Percentiles rank a stretch among this genome's conserved stretches.
phyloP scores from a whole-genome alignment of 2,329 filamentous ascomycete species.

The Exophiala calicioides region DNA sequence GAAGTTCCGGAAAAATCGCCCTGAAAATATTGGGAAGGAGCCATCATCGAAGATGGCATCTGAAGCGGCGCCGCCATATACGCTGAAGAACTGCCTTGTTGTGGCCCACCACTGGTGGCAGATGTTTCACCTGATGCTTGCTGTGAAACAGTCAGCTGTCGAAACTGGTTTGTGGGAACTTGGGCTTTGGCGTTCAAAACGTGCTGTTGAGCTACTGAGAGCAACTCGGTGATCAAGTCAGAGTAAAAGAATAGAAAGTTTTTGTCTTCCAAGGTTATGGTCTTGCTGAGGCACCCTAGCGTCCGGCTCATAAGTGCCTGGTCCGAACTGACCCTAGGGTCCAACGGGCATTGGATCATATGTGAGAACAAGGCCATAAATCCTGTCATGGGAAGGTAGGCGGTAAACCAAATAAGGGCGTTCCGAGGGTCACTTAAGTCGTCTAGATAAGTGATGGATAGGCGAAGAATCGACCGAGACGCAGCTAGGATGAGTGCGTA shows the following conservation, averaged over 20 bases:
- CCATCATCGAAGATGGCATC: background rate
- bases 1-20: background rate
- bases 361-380: constrained; percentile 14
- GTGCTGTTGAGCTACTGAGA: background rate
- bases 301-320: constrained; percentile 7
- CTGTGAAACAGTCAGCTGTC: too few species aligned
- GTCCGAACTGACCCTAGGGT: constrained; percentile 5
- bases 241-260: background rate
- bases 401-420: constrained; percentile 11
- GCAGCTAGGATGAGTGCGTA: constrained; percentile 14
- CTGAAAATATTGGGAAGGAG: background rate
- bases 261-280: constrained; percentile 2
- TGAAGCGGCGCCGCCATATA: background rate
- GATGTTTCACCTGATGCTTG: too few species aligned
- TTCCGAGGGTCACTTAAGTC: constrained; percentile 5
- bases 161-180: background rate
- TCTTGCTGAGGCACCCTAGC: background rate
- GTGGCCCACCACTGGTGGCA: too few species aligned
- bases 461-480: constrained; percentile 12
- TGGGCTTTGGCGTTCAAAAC: background rate
- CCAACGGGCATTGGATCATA: constrained; percentile 12
- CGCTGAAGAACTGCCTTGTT: background rate
- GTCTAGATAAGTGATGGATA: constrained; percentile 9
- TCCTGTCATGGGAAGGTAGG: constrained; percentile 12
- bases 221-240: background rate